Conservation (phyloP, 2,329 filamentous ascomycete genomes). For the Talaromyces albobiverticillius region DNA sequence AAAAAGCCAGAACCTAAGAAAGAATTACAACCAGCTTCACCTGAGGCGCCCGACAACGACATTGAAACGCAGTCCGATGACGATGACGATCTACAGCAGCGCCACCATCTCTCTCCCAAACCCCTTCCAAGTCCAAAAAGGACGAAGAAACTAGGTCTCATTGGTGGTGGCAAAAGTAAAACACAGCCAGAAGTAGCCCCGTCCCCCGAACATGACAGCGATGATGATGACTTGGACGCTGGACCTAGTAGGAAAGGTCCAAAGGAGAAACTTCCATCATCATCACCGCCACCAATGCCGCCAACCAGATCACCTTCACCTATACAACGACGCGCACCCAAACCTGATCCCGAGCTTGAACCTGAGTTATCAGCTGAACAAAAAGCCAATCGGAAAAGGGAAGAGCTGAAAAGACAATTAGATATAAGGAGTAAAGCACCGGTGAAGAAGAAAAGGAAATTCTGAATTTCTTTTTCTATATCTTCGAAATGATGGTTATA, state of each 20-base stretch:
- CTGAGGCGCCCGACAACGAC: not conserved
- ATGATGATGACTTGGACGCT: constrained; percentile 14
- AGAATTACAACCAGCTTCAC: not conserved
- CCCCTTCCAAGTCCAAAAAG: constrained; percentile 11
- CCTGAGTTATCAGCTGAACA: constrained; percentile 47
- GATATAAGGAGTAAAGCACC: constrained; percentile 50
- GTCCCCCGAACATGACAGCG: constrained; percentile 5
- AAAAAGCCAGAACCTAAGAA: constrained; percentile 14
- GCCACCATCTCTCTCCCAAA: constrained; percentile 10
- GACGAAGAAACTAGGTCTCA: constrained; percentile 26
- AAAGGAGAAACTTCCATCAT: constrained; percentile 18
- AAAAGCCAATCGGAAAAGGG: constrained; percentile 53
- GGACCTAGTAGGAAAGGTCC: constrained; percentile 11
- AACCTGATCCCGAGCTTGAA: constrained; percentile 12
- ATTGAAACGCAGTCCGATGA: not conserved
- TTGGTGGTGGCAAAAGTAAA: constrained; percentile 27
- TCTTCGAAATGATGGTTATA: not conserved
- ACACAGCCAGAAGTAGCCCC: constrained; percentile 6
- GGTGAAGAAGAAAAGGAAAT: constrained; percentile 57
- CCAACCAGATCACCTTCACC: constrained; percentile 16
- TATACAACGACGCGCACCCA: constrained; percentile 14
- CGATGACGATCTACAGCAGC: not conserved
- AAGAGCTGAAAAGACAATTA: constrained; percentile 55
- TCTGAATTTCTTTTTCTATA: constrained; percentile 33
- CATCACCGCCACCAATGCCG: constrained; percentile 18